Conservation (phyloP, 2,329 filamentous ascomycete species). For the Plectosphaerella plurivora region DNA sequence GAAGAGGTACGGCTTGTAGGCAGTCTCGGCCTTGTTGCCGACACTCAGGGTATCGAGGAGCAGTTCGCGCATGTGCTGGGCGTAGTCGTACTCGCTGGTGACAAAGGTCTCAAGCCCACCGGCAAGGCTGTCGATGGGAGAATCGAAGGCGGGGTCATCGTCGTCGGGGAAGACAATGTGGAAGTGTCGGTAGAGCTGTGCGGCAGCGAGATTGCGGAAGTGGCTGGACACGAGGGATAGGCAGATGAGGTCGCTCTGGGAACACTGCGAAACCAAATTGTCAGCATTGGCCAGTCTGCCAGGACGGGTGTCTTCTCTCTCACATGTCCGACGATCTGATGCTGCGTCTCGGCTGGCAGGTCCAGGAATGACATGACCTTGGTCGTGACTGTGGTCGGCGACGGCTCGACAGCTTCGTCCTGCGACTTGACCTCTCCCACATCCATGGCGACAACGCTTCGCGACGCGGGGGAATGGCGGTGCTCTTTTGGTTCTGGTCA, state of each 20-base stretch:
- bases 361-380: not conserved
- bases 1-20: constrained; percentile 51
- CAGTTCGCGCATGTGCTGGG: constrained; percentile 50
- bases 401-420: not conserved
- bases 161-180: constrained; percentile 58
- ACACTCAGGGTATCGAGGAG: constrained; percentile 50
- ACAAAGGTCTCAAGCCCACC: constrained; percentile 57
- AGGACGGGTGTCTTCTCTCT: not conserved
- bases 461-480: too few relatives aligned
- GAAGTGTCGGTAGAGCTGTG: constrained; percentile 56
- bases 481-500: too few relatives aligned
- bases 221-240: constrained; percentile 54
- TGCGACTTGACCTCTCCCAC: not conserved
- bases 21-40: constrained; percentile 46
- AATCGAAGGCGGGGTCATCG: constrained; percentile 46
- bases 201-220: constrained; percentile 53
- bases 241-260: constrained; percentile 48
- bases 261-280: constrained; percentile 33
- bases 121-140: constrained; percentile 52
- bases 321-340: constrained; percentile 1
- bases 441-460: not conserved
- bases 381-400: not conserved
- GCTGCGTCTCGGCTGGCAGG: not conserved
- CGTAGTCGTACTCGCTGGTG: constrained; percentile 61
- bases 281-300: constrained; percentile 2